Base-by-base conservation (phyloP, 495 filamentous ascomycete species). In the Talaromyces borbonicus region DNA sequence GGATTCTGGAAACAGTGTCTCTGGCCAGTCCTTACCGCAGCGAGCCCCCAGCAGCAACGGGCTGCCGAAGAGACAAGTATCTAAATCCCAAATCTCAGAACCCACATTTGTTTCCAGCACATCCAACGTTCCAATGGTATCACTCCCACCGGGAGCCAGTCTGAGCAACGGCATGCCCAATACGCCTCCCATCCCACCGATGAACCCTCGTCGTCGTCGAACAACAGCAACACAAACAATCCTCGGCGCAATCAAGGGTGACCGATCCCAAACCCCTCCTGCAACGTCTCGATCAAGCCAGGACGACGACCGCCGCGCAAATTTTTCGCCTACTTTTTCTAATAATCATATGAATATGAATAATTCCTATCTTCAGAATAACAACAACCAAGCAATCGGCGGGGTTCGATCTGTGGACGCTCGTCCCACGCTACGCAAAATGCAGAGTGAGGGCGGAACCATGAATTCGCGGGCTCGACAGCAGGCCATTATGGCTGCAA, bases 81-180 rank as follows among this genome's bases (percentile, higher is more conserved):
- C 78, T 53, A 88, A 90, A 55, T 66, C 73, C 26, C 77, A 83
- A 22, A 93, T 95, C 30, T 90, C 86, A 2, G 88, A 92, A 51
- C 88, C 88, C 0, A 84, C 75, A 0, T 83, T 94, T 46, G 61
- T 90, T n/a, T 84, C 78, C 26, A 77, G 74, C 16, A 92, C 86
- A 7, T 87, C 81, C 8, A 81, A 80, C 33, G 74, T 92, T 12
- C 77, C 80, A 3, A 79, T 78, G 0, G 71, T 84, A 9, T 73
- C 75, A 30, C 66, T 86, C 2, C 81, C 81, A 2, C 52, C 69
- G 49, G 65, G 71, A 44, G 54, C 74, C 37, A 52, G 66, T 61
- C 36, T 71, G 33, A 60, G 52, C 46, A 68, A 70, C 44, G 63
- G 65, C 22, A 60, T 61, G 56, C 58, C 56, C 11, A 52, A 58